These are phyloP conservation scores for Albugo candida DNA, from an alignment of 352 stramenopile genomes.

Conservation along the genomic window DNA sequence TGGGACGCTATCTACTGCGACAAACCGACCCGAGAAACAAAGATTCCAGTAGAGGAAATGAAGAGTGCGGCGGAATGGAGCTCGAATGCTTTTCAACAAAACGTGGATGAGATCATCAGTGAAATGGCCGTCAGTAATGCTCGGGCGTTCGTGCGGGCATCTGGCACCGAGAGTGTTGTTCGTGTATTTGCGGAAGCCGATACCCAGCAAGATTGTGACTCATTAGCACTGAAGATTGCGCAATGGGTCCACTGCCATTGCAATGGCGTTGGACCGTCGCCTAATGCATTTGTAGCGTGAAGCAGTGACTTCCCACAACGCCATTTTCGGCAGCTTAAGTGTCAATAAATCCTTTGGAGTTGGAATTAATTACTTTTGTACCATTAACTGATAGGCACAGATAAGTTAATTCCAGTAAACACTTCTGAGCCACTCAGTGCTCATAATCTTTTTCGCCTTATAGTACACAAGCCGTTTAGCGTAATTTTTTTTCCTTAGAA, in stretches of 20 bases:
- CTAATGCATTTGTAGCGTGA: conserved; percentile 44
- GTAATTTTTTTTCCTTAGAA: too few relatives aligned
- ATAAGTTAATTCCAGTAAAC: too few relatives aligned
- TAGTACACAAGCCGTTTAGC: too few relatives aligned
- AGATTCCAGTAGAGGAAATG: conserved; percentile 64
- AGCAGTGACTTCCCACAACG: too few relatives aligned
- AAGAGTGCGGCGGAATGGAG: conserved; percentile 28
- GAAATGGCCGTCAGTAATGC: conserved; percentile 16
- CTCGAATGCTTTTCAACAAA: conserved; percentile 24
- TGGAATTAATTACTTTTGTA: too few relatives aligned
- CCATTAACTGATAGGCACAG: too few relatives aligned
- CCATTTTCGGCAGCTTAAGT: too few relatives aligned
- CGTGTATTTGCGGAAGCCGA: conserved; percentile 95
- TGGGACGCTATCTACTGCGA: conserved; percentile 93
- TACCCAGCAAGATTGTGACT: conserved; percentile 79
- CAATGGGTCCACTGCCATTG: conserved; percentile 61
- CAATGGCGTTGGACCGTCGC: conserved; percentile 38
- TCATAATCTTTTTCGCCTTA: too few relatives aligned
- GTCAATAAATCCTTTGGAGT: too few relatives aligned
- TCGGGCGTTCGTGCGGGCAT: conserved; percentile 89
- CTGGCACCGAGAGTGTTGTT: conserved; percentile 96
- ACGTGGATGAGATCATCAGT: conserved; percentile 23
- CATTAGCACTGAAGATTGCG: conserved; percentile 71
- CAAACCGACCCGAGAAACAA: conserved; percentile 82
- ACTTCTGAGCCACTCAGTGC: too few relatives aligned